These are phyloP conservation scores for Pichia sp. DNA, from an alignment of 1,139 yeast species.

Conservation along the genomic window DNA sequence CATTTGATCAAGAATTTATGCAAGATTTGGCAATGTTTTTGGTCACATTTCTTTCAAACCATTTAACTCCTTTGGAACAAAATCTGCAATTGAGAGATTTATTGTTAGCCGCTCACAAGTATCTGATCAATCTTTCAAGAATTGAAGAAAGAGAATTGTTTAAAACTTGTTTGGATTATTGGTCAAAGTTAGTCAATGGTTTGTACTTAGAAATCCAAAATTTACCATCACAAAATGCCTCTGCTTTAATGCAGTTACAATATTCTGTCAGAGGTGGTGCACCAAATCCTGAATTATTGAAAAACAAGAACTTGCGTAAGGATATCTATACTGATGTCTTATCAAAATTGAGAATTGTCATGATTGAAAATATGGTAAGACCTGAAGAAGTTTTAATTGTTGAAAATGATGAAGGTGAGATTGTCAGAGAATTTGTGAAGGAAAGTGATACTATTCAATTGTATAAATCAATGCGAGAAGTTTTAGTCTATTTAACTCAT, in stretches of 20 bases:
- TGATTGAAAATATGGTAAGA: conserved; percentile 95
- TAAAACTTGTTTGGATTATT: conserved; percentile 90
- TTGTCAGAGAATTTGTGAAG: conserved; percentile 93
- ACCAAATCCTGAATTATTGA: conserved; percentile 71
- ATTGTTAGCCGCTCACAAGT: conserved; percentile 64
- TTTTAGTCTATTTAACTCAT: conserved; percentile 89
- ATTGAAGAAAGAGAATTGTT: conserved; percentile 94
- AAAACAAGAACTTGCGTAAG: conserved; percentile 74
- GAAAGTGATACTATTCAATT: conserved; percentile 95
- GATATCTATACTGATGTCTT: conserved; percentile 71
- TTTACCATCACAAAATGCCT: conserved; percentile 61
- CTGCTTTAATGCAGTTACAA: conserved; percentile 69
- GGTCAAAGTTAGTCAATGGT: conserved; percentile 77
- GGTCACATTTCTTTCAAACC: conserved; percentile 75
- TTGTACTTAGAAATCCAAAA: conserved; percentile 81
- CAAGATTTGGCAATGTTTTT: conserved; percentile 94
- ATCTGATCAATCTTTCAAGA: conserved; percentile 76
- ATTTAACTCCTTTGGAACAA: conserved; percentile 65
- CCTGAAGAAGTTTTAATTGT: conserved; percentile 97
- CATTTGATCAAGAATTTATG: conserved; percentile 86
- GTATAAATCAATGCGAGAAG: conserved; percentile 93
- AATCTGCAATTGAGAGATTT: conserved; percentile 46
- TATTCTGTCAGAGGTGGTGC: conserved; percentile 69
- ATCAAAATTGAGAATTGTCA: conserved; percentile 77
- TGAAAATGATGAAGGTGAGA: conserved; percentile 98